Evolutionary conservation across 805 yeast genomes (phyloP), one percentile per base, ranked within the genome.

Genomic region (Teunomyces lycoperdinae): DNA sequence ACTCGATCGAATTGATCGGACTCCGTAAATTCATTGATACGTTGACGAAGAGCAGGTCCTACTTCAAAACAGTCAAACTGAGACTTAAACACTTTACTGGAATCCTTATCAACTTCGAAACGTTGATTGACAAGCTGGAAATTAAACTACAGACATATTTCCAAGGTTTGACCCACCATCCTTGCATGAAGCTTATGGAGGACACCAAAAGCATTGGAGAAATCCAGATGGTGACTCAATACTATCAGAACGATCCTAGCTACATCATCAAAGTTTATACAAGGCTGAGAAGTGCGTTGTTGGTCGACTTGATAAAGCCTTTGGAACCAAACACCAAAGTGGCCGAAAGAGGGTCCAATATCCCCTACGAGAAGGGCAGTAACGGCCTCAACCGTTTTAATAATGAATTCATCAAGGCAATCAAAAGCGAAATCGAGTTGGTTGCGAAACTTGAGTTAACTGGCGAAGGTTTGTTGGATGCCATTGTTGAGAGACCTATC

Each of bases 51-150:
- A 69, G 83, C 46, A 74, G 74, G 54, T 69, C 64, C 47, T 63
- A 84, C 51, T 57, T 81, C 46, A 69, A 68, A 40, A 76, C 74
- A 52, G 66, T 80, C 66, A 60, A 56, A 60, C 66, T 47, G 51
- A 66, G 62, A 33, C 65, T 79, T 52, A 72, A 68, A 46, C 80
- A 78, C 47, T 89, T 87, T 58, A 79, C 78, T 47, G 94, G 95
- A 20, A 79, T 89, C 4, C 68, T 81, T 38, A 78, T 80, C 29
- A 83, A 82, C 58, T 70, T 87, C 33, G 78, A 78, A 26, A 76
- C 73, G 30, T 67, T 83, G 3, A 77, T 87, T 11, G 73, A 72
- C 36, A 76, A 74, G 49, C 79, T 87, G 33, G 89, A 85, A 51
- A 58, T 73, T 41, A 77, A 77, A 39, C 58, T 88, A 36, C 76